A percentile compares a stretch with the other conserved stretches of the same genome.
Evolutionary conservation across 768 basidiomycete species (phyloP).

Genomic region (Rhizopogon salebrosus): DNA sequence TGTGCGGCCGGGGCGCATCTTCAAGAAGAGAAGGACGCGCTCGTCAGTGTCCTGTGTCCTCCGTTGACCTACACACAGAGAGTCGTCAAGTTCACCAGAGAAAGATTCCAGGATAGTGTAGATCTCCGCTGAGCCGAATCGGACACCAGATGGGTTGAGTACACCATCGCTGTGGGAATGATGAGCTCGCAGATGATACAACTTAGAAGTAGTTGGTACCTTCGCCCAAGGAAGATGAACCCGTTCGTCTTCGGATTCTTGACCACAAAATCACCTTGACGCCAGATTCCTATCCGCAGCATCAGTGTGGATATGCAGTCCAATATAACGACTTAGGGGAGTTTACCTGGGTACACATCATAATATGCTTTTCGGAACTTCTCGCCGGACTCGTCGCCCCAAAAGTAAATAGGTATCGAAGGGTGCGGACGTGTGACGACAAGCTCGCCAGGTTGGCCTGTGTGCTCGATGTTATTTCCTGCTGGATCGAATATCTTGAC

Average conservation of each 20-base stretch:
- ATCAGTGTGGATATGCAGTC: background rate
- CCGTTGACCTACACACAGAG: constrained; percentile 69
- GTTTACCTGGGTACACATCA: constrained; percentile 51
- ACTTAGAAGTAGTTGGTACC: constrained; percentile 26
- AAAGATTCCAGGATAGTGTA: constrained; percentile 66
- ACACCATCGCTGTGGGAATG: constrained; percentile 51
- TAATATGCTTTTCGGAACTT: constrained; percentile 64
- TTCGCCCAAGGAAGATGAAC: constrained; percentile 58
- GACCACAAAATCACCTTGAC: constrained; percentile 66
- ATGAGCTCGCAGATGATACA: background rate
- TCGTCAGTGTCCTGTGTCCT: constrained; percentile 61
- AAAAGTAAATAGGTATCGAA: constrained; percentile 61
- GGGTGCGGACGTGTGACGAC: constrained; percentile 69
- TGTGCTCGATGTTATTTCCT: constrained; percentile 46
- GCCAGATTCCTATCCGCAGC: constrained; percentile 46
- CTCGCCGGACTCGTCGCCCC: constrained; percentile 53
- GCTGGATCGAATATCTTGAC: constrained; percentile 53
- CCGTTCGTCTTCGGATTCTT: constrained; percentile 59
- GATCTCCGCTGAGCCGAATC: constrained; percentile 82
- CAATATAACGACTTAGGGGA: background rate
- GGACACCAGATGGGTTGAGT: constrained; percentile 74
- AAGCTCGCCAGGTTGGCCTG: constrained; percentile 50
- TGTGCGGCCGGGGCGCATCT: constrained; percentile 46
- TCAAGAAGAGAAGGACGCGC: constrained; percentile 70
- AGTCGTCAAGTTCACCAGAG: constrained; percentile 52